phyloP scores from a whole-genome alignment of 495 filamentous ascomycete species.

The Aspergillus hancockii region DNA sequence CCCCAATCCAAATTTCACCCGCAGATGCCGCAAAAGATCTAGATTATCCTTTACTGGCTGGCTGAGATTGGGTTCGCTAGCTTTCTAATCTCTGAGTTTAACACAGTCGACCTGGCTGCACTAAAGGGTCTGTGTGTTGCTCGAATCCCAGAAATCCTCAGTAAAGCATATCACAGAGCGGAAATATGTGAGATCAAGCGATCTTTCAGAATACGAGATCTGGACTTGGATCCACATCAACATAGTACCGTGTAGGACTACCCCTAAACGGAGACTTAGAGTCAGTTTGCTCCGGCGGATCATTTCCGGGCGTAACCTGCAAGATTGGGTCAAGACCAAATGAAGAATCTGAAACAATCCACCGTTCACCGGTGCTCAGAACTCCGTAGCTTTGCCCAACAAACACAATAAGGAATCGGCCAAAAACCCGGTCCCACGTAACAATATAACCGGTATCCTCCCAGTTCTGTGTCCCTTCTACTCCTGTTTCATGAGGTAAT shows the following conservation, averaged over 20 bases:
- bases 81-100: neutral
- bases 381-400: conserved; percentile 24
- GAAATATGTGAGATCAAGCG: neutral
- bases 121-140: neutral
- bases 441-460: conserved; percentile 38
- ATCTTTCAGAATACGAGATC: conserved; percentile 20
- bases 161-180: neutral
- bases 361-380: conserved; percentile 20
- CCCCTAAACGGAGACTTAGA: conserved; percentile 6
- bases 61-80: neutral
- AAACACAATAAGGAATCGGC: conserved; percentile 32
- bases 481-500: neutral
- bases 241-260: conserved; percentile 17
- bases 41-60: neutral
- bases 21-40: neutral
- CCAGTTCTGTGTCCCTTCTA: conserved; percentile 19
- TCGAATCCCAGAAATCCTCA: neutral
- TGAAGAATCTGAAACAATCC: conserved; percentile 1
- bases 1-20: neutral
- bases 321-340: conserved; percentile 24
- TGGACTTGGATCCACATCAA: conserved; percentile 34
- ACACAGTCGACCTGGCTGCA: neutral
- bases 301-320: conserved; percentile 17
- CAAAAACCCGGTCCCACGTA: conserved; percentile 38
- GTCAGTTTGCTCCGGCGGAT: neutral